Evolutionary conservation across 352 stramenopile genomes (phyloP).

Genomic region (Saprolegnia diclina): DNA sequence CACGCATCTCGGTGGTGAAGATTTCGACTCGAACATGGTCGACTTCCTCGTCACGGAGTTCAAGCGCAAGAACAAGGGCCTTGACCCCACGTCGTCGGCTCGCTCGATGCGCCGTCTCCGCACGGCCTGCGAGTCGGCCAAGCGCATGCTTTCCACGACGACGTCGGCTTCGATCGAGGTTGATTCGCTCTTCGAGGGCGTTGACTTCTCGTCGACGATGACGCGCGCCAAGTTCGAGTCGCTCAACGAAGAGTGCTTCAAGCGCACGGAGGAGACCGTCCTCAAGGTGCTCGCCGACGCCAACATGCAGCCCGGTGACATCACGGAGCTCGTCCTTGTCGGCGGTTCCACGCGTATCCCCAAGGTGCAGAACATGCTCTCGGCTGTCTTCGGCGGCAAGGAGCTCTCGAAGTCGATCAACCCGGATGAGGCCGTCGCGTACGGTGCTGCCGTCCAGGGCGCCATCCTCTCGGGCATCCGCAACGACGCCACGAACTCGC

Average conservation of each 20-base stretch:
- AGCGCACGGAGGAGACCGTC: conserved; percentile 79
- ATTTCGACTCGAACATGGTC: conserved; percentile 90
- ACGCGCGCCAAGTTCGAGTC: conserved; percentile 92
- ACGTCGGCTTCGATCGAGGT: conserved; percentile 93
- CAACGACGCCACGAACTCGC: conserved; percentile 76
- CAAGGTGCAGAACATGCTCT: conserved; percentile 59
- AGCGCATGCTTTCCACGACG: conserved; percentile 92
- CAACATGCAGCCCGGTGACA: conserved; percentile 61
- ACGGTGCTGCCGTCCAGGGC: conserved; percentile 62
- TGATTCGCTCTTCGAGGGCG: conserved; percentile 92
- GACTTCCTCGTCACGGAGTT: conserved; percentile 90
- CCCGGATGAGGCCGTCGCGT: conserved; percentile 74
- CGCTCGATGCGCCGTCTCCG: conserved; percentile 92
- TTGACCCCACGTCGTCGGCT: conserved; percentile 86
- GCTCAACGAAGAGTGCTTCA: conserved; percentile 76
- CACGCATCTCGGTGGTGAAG: conserved; percentile 84
- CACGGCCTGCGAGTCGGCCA: conserved; percentile 96
- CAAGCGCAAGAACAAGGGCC: conserved; percentile 65
- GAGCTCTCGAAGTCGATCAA: conserved; percentile 68
- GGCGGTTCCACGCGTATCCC: conserved; percentile 56
- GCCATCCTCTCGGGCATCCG: conserved; percentile 61
- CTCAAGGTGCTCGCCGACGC: conserved; percentile 55
- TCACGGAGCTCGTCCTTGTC: conserved; percentile 53
- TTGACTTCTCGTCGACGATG: conserved; percentile 92
- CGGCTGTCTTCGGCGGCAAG: conserved; percentile 49